Percentiles rank a stretch among this genome's conserved stretches.
Evolutionary conservation across 345 rosid genomes (phyloP).

Genomic region (Salix dunnii): DNA sequence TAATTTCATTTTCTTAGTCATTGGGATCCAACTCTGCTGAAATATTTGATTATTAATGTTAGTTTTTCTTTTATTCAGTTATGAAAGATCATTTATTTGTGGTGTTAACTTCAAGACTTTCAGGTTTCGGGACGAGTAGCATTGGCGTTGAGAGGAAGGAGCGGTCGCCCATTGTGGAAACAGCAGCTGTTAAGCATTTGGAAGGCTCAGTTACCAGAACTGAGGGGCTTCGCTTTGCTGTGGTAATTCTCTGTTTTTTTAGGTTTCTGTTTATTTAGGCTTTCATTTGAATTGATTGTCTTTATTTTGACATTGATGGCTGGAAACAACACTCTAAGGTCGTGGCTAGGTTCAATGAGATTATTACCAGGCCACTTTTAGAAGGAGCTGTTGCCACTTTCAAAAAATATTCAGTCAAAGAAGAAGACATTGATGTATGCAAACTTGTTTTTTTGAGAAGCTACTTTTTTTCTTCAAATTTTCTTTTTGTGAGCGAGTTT

Average conservation of each 20-base stretch:
- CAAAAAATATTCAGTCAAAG: conserved; percentile 70
- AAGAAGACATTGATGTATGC: conserved; percentile 74
- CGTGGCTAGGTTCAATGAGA: conserved; percentile 93
- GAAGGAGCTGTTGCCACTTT: conserved; percentile 91
- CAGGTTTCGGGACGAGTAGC: not conserved
- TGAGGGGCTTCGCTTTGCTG: conserved; percentile 82
- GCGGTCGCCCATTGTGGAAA: conserved; percentile 34
- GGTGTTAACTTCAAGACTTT: not conserved
- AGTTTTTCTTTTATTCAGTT: not conserved
- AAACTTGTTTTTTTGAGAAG: not conserved
- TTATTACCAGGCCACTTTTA: conserved; percentile 71
- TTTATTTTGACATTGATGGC: not conserved
- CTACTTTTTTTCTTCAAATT: not conserved
- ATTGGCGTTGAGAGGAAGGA: conserved; percentile 11
- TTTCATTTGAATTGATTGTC: not conserved
- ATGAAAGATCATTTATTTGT: not conserved
- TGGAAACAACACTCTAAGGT: conserved; percentile 40
- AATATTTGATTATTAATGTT: not conserved
- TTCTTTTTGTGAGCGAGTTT: not conserved
- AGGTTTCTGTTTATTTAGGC: not conserved
- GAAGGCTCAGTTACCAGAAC: conserved; percentile 60
- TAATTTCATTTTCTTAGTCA: not conserved
- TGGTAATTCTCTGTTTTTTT: conserved; percentile 45
- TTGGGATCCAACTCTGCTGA: not conserved
- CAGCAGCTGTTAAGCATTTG: conserved; percentile 61